Percentiles rank a stretch among this genome's conserved stretches.
These are phyloP conservation scores for Penicillium sp. DNA, from an alignment of 2,329 filamentous ascomycete genomes.

Conservation along the genomic window DNA sequence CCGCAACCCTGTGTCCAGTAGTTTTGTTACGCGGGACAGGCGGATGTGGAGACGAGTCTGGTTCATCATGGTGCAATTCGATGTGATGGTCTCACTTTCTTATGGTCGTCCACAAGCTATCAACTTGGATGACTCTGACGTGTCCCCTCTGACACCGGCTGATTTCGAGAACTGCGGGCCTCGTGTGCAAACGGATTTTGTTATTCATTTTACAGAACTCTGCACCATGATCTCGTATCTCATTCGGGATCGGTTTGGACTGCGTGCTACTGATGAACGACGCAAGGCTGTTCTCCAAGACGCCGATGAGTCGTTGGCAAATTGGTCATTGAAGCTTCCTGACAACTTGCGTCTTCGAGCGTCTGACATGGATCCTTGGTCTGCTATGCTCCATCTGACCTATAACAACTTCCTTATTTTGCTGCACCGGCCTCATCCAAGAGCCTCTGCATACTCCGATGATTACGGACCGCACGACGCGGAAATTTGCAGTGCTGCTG, in stretches of 20 bases:
- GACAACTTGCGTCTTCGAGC: constrained; percentile 39
- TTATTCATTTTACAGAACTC: constrained; percentile 48
- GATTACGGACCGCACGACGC: constrained; percentile 45
- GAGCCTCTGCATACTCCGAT: constrained; percentile 41
- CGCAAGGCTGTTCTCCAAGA: constrained; percentile 41
- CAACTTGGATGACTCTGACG: constrained; percentile 50
- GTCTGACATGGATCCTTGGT: constrained; percentile 42
- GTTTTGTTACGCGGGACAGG: constrained; percentile 39
- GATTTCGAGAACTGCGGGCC: constrained; percentile 48
- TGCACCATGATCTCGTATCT: constrained; percentile 49
- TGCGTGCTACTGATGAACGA: constrained; percentile 37
- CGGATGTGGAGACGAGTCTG: constrained; percentile 43
- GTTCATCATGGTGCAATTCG: constrained; percentile 44
- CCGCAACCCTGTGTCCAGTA: constrained; percentile 40
- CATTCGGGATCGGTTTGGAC: constrained; percentile 40
- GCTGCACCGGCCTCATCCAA: constrained; percentile 42
- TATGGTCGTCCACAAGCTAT: constrained; percentile 52
- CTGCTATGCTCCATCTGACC: constrained; percentile 42
- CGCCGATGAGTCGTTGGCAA: constrained; percentile 40
- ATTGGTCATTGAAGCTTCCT: constrained; percentile 41
- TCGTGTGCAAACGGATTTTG: constrained; percentile 43
- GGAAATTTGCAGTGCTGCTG: constrained; percentile 44
- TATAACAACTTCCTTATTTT: constrained; percentile 46
- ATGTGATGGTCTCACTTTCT: constrained; percentile 42
- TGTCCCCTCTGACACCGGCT: constrained; percentile 40